Evolutionary conservation across 306 rosid genomes (phyloP), one percentile per base, ranked within the genome.

Genomic region (Luffa aegyptiaca): DNA sequence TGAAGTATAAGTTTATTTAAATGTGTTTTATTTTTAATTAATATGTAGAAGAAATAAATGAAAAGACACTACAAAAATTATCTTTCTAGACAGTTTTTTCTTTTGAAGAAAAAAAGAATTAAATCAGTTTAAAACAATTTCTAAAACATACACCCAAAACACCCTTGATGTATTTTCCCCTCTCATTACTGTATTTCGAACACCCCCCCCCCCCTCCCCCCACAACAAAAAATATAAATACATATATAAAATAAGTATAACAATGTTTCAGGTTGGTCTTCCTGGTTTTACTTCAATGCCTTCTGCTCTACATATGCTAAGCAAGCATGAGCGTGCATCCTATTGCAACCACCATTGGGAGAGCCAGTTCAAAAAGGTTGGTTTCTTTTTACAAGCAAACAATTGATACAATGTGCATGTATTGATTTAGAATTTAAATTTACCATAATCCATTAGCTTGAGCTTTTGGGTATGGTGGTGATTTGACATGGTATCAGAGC

Each of bases 281-380:
- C 98, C 98, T 39, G 98, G 98, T 81, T 95, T 81, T 89, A 86
- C 91, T 86, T 92, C 97, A 63, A 89, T 95, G 98, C 98, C 97
- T 26, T 92, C 94, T 70, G 85, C 98, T 82, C 88, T 95, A 84
- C 88, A 91, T 87, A 87, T 95, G 97, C 83, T 95, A 85, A 89
- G 93, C 86, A 91, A 91, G 81, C 98, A 88, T 87, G 97, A 92
- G 63, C 98, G 98, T 55, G 98, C 98, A 66, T 92, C 98, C 80
- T 95, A 95, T 87, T 95, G 98, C 84, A 95, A 92, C 86, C 98
- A 88, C 87, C 89, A 95, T 77, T 95, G 98, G 98, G 92, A 90
- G 84, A 92, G 87, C 71, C 97, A 95, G 81, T 90, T 91, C 78
- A 92, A 92, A 91, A 95, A 92, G 97, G 98, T 92, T 79, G 78